These are phyloP conservation scores for Solanum hybrid DNA, from an alignment of 305 asterid genomes.

Conservation along the genomic window DNA sequence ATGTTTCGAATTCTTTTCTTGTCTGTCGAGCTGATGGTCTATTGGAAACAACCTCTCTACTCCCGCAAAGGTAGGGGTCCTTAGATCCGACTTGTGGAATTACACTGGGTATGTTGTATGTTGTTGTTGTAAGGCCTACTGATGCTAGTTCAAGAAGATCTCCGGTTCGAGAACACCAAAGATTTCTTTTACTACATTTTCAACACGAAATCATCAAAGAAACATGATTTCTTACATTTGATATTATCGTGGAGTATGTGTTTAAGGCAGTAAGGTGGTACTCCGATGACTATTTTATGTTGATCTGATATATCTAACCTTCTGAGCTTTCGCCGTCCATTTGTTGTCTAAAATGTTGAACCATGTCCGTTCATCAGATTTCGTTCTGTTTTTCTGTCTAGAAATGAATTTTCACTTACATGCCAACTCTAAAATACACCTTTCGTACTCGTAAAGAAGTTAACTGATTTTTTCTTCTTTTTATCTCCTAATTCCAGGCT, in stretches of 20 bases:
- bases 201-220: background rate
- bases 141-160: background rate
- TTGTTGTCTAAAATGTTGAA: background rate
- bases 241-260: background rate
- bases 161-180: background rate
- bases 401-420: background rate
- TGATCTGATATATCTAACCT: background rate
- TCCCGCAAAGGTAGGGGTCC: background rate
- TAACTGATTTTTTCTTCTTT: background rate
- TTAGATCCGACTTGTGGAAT: background rate
- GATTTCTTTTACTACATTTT: background rate
- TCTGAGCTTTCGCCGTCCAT: background rate
- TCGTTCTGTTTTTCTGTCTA: background rate
- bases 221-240: background rate
- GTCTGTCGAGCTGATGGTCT: background rate
- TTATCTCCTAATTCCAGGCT: constrained; percentile 31
- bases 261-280: background rate
- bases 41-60: background rate
- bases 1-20: background rate
- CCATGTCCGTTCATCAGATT: background rate
- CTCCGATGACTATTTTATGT: background rate
- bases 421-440: background rate
- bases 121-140: background rate
- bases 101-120: background rate
- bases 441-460: background rate